phyloP scores from a whole-genome alignment of 176 grass and related monocot genomes.

The Hyparrhenia diplandra region DNA sequence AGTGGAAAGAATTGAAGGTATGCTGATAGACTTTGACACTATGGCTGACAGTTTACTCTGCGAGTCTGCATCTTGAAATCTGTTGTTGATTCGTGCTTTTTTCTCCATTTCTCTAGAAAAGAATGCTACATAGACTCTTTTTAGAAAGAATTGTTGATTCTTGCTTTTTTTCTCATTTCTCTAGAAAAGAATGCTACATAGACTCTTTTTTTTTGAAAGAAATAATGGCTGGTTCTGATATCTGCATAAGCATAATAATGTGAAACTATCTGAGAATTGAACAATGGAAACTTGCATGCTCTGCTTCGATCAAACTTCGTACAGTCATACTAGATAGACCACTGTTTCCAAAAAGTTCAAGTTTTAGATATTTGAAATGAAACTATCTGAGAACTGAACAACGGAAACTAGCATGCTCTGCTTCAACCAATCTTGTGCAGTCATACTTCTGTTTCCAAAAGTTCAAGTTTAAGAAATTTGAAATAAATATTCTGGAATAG shows the following conservation, averaged over 20 bases:
- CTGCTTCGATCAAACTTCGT: not conserved
- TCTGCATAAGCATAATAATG: not conserved
- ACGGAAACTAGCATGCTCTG: not conserved
- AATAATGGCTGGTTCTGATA: not conserved
- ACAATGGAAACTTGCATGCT: not conserved
- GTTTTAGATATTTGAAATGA: no score
- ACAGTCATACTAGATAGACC: not conserved
- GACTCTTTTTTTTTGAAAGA: not conserved
- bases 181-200: not conserved
- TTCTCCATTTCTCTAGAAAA: not conserved
- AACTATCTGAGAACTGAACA: not conserved
- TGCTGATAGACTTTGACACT: not conserved
- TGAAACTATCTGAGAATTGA: not conserved
- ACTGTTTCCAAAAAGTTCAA: no score
- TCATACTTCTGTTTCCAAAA: not conserved
- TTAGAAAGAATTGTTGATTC: not conserved
- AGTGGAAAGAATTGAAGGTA: not conserved
- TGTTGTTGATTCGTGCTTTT: not conserved
- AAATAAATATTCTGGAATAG: no score
- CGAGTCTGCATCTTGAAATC: not conserved
- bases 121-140: not conserved
- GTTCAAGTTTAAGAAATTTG: no score
- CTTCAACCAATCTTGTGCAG: not conserved
- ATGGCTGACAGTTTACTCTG: not conserved
- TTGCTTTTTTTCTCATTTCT: not conserved